These are phyloP conservation scores for Penicillium sp. DNA, from an alignment of 2,329 filamentous ascomycete genomes.

Conservation along the genomic window DNA sequence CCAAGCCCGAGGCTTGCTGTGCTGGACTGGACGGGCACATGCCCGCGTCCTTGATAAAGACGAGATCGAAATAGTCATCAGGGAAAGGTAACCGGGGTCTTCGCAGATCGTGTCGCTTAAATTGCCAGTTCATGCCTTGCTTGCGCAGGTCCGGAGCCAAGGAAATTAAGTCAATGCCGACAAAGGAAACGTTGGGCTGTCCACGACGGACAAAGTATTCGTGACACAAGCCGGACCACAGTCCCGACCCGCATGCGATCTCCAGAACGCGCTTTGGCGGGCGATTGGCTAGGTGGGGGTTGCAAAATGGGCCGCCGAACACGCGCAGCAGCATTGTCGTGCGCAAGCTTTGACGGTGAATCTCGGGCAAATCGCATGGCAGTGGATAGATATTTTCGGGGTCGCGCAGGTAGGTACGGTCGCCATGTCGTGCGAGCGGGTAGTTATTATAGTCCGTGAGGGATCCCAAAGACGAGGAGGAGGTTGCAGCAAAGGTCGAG, in stretches of 20 bases:
- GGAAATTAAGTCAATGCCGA: constrained; percentile 79
- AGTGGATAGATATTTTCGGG: constrained; percentile 75
- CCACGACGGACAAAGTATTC: constrained; percentile 73
- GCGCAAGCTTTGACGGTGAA: constrained; percentile 83
- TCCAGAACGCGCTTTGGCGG: constrained; percentile 81
- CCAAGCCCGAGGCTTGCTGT: constrained; percentile 60
- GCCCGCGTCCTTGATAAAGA: constrained; percentile 84
- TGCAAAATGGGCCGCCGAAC: constrained; percentile 78
- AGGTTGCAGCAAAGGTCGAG: constrained; percentile 40
- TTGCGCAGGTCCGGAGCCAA: constrained; percentile 67
- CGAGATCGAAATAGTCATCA: constrained; percentile 79
- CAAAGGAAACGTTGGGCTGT: constrained; percentile 72
- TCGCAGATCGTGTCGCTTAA: constrained; percentile 84
- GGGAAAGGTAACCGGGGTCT: constrained; percentile 75
- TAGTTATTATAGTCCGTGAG: constrained; percentile 48
- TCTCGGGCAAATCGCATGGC: constrained; percentile 82
- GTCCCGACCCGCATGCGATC: constrained; percentile 81
- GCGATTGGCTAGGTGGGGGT: constrained; percentile 65
- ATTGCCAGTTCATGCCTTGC: constrained; percentile 82
- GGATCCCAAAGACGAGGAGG: constrained; percentile 42
- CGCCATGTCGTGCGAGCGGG: constrained; percentile 73
- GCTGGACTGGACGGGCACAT: constrained; percentile 64
- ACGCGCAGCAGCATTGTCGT: constrained; percentile 80
- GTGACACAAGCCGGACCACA: constrained; percentile 89
- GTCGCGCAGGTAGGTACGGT: constrained; percentile 81